These are phyloP conservation scores for Dictyostelium firmibasis DNA, from an alignment of 78 protist genomes.

Conservation along the genomic window DNA sequence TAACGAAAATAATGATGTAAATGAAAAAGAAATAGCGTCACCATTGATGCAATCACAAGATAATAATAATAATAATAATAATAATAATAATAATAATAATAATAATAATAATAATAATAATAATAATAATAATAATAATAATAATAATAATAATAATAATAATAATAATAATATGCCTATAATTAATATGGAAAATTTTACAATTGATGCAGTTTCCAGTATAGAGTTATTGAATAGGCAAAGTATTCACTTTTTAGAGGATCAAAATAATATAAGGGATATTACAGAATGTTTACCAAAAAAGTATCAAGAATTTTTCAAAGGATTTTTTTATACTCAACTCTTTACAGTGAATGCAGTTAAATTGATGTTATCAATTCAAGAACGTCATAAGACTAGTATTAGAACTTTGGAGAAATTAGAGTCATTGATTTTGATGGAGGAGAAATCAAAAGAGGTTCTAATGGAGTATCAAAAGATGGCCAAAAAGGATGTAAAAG, in stretches of 20 bases:
- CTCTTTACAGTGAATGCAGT: conserved; percentile 61
- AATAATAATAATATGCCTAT: background rate
- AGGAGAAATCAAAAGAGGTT: conserved; percentile 64
- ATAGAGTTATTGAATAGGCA: conserved; percentile 64
- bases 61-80: background rate
- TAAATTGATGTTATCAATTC: conserved; percentile 41
- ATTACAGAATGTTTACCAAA: conserved; percentile 39
- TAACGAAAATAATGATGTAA: background rate
- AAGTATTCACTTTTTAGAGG: conserved; percentile 66
- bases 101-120: background rate
- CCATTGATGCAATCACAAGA: background rate
- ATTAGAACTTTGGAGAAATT: conserved; percentile 45
- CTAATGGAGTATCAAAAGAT: conserved; percentile 60
- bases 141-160: background rate
- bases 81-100: background rate
- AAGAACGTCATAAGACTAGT: conserved; percentile 54
- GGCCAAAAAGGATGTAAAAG: conserved; percentile 39
- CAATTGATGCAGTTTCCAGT: conserved; percentile 42
- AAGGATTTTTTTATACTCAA: conserved; percentile 18
- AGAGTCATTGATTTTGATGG: conserved; percentile 67
- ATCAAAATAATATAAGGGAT: conserved; percentile 14
- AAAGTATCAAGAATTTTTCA: conserved; percentile 49
- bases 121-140: background rate
- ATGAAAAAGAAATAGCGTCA: conserved; percentile 11
- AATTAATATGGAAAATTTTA: background rate